Percentiles rank a stretch among this genome's conserved stretches.
Evolutionary conservation across 2,329 filamentous ascomycete species (phyloP).

Genomic region (Metarhizium album): DNA sequence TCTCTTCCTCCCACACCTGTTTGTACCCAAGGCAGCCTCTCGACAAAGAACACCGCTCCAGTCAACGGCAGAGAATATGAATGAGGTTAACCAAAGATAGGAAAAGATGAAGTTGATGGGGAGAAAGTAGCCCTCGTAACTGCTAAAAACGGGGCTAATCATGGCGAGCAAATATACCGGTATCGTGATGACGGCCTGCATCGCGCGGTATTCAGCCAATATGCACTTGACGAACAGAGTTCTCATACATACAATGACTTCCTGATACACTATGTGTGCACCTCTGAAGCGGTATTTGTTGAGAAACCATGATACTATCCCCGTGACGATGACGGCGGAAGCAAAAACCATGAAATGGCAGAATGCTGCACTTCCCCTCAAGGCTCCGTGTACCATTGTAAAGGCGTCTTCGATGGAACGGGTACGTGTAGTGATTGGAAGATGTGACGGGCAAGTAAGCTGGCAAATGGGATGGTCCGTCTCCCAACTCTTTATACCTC

Average conservation of each 20-base stretch:
- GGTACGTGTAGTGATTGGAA: not conserved
- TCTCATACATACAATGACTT: constrained; percentile 12
- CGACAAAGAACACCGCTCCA: constrained; percentile 11
- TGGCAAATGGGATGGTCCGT: not conserved
- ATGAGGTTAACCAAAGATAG: constrained; percentile 17
- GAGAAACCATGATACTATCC: constrained; percentile 14
- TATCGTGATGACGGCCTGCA: constrained; percentile 14
- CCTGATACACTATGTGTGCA: constrained; percentile 13
- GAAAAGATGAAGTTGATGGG: constrained; percentile 14
- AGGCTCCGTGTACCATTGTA: not conserved
- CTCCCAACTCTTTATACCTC: not conserved
- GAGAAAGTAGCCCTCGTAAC: constrained; percentile 13
- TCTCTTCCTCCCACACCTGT: constrained; percentile 12
- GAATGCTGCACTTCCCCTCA: not conserved
- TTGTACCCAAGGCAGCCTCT: not conserved
- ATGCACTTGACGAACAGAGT: not conserved
- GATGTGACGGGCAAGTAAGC: not conserved
- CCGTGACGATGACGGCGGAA: constrained; percentile 14
- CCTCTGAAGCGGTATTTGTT: constrained; percentile 7
- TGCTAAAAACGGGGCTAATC: constrained; percentile 9
- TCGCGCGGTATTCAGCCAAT: not conserved
- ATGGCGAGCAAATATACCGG: constrained; percentile 11
- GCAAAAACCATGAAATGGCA: constrained; percentile 13
- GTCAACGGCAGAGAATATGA: constrained; percentile 15
- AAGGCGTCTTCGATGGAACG: not conserved